Evolutionary conservation across 495 filamentous ascomycete genomes (phyloP).

Genomic region (Penicillium subrubescens): DNA sequence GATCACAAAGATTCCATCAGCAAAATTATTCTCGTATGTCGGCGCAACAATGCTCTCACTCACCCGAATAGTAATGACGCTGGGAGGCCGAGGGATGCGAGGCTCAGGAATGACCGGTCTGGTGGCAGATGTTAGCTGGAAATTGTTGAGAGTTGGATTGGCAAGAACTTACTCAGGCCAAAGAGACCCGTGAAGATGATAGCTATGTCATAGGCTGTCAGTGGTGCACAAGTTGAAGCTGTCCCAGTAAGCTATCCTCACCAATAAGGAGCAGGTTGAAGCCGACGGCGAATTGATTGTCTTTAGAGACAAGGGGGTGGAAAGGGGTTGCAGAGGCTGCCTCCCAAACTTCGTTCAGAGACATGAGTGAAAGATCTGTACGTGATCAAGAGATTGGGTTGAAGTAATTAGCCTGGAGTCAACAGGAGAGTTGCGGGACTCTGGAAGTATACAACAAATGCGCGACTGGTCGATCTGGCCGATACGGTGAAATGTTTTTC

Average conservation of each 20-base stretch:
- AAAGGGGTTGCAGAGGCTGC: slow-evolving; percentile 83
- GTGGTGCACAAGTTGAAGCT: slow-evolving; percentile 7
- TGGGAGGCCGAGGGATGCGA: slow-evolving; percentile 79
- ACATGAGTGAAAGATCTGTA: slow-evolving; percentile 45
- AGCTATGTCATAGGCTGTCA: slow-evolving; percentile 41
- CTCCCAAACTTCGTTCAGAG: slow-evolving; percentile 87
- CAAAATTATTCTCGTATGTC: not conserved
- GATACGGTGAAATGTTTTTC: slow-evolving; percentile 22
- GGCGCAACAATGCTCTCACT: slow-evolving; percentile 26
- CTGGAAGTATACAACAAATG: slow-evolving; percentile 9
- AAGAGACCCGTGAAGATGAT: slow-evolving; percentile 71
- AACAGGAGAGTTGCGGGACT: slow-evolving; percentile 8
- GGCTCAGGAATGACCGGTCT: slow-evolving; percentile 85
- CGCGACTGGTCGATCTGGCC: slow-evolving; percentile 24
- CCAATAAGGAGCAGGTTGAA: slow-evolving; percentile 75
- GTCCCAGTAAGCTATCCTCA: slow-evolving; percentile 31
- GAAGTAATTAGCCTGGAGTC: not conserved
- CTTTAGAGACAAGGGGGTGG: slow-evolving; percentile 77
- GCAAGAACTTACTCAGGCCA: slow-evolving; percentile 69
- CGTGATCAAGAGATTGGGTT: not conserved
- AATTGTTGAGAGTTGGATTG: not conserved
- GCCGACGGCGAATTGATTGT: slow-evolving; percentile 79
- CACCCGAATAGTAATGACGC: slow-evolving; percentile 91
- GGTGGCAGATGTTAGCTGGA: slow-evolving; percentile 19
- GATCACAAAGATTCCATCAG: slow-evolving; percentile 16